Evolutionary conservation across 2,329 filamentous ascomycete genomes (phyloP).

Genomic region (Arthroderma uncinatum): DNA sequence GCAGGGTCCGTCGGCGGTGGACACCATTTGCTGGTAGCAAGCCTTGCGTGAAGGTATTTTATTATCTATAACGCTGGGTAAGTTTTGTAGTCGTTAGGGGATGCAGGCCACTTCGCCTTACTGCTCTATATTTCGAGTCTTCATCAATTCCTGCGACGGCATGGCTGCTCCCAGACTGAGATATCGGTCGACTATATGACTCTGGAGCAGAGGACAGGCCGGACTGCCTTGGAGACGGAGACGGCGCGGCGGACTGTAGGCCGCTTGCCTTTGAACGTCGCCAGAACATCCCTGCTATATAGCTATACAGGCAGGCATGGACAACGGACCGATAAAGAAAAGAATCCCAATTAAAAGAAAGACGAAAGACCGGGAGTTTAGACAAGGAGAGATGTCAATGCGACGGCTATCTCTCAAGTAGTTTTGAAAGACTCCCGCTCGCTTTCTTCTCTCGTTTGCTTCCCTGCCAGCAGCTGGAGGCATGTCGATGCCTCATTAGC

Average conservation of each 20-base stretch:
- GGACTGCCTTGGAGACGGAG: conserved; percentile 14
- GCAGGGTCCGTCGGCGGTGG: conserved; percentile 12
- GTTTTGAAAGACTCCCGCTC: not conserved
- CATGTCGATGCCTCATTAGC: not conserved
- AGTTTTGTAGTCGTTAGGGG: not conserved
- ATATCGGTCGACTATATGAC: conserved; percentile 10
- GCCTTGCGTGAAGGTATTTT: conserved; percentile 22
- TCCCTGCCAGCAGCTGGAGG: not conserved
- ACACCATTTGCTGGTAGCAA: conserved; percentile 21
- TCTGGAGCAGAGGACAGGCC: conserved; percentile 8
- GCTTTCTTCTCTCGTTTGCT: not conserved
- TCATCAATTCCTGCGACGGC: conserved; percentile 18
- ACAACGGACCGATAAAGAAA: not conserved
- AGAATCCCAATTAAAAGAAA: not conserved
- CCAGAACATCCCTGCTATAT: conserved; percentile 15
- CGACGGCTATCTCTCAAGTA: not conserved
- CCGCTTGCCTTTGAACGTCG: conserved; percentile 7
- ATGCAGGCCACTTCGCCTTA: conserved; percentile 8
- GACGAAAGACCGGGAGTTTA: not conserved
- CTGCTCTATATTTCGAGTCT: conserved; percentile 19
- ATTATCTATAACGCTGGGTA: conserved; percentile 18
- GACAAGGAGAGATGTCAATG: not conserved
- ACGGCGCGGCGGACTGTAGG: conserved; percentile 7
- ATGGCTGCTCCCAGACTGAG: conserved; percentile 11
- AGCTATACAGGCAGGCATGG: not conserved